Percentiles rank a stretch among this genome's conserved stretches.
Evolutionary conservation across 495 filamentous ascomycete species (phyloP).

Genomic region (Cercophora samala): DNA sequence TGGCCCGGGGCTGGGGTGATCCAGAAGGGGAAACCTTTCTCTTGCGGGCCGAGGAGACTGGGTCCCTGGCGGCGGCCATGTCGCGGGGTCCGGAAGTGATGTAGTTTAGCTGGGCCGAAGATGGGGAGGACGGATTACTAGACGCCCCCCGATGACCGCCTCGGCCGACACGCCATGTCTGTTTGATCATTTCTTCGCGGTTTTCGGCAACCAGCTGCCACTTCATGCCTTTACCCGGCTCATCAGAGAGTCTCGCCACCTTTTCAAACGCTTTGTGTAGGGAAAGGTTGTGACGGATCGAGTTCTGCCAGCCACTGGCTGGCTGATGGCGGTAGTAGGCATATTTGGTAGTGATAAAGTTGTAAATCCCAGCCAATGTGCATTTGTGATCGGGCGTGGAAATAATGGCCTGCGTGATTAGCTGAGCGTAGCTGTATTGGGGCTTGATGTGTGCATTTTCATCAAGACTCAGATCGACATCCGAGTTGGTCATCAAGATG

Average conservation of each 20-base stretch:
- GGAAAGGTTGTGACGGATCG: constrained; percentile 93
- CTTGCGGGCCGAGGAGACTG: constrained; percentile 40
- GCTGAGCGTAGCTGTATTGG: constrained; percentile 90
- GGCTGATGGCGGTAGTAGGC: constrained; percentile 83
- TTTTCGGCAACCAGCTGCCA: constrained; percentile 84
- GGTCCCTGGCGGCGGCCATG: constrained; percentile 41
- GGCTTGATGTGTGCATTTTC: constrained; percentile 86
- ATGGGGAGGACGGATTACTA: constrained; percentile 55
- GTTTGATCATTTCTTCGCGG: constrained; percentile 64
- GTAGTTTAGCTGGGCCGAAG: constrained; percentile 45
- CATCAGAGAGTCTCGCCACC: constrained; percentile 83
- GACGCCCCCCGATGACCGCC: constrained; percentile 56
- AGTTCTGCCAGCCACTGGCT: constrained; percentile 87
- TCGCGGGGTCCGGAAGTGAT: constrained; percentile 47
- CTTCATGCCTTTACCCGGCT: constrained; percentile 98
- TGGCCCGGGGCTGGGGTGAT: constrained; percentile 47
- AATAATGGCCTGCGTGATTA: constrained; percentile 95
- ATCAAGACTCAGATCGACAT: constrained; percentile 82
- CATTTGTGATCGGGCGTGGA: constrained; percentile 78
- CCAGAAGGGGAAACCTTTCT: constrained; percentile 49
- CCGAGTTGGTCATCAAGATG: constrained; percentile 46
- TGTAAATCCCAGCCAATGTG: constrained; percentile 85
- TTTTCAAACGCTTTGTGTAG: constrained; percentile 91
- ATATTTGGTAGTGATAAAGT: constrained; percentile 83
- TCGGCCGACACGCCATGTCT: constrained; percentile 48